Base-by-base conservation (phyloP, 2,329 filamentous ascomycete genomes). In the Fusarium sp. region DNA sequence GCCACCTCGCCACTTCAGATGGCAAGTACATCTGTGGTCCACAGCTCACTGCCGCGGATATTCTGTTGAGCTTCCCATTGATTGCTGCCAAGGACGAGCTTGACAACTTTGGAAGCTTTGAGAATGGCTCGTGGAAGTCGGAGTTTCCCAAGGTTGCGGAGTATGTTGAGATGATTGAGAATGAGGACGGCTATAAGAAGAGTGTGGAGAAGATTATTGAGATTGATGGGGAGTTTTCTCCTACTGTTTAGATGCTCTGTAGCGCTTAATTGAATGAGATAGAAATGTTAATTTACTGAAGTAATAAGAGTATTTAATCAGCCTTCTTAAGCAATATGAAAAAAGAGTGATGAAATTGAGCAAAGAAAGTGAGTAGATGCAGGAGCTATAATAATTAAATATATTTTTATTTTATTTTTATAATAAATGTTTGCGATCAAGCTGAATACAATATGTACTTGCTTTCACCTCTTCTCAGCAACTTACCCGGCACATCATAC, bases 31-130 rank as follows among this genome's bases (percentile, higher is more conserved):
- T 89, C 30, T 88, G 86, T 71, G 85, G 86, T 27, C 74, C 80
- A 23, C 73, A 79, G 44, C 80, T 89, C 55, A 86, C 85, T 4
- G 83, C 86, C 2, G 87, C 85, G 10, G 87, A 88, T 67, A 84
- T 89, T 61, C 77, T 88, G 57, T 78, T 88, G 73, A 87, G 85
- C 77, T 89, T 86, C 78, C 83, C 83, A 17, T 78, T 89, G 60
- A 82, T 89, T 53, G 81, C 81, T 13, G 81, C 81, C 38, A 81
- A 82, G 70, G 73, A 78, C 17, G 79, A 79, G 57, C 78, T 86
- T 44, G 78, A 82, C 32, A 73, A 74, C 1, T 79, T 86, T 64
- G 84, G 83, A 11, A 74, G 71, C 30, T 88, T 82, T 79, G 78
- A 83, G 59, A 79, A 76, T 7, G 82, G 81, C 3, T 80, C 79